Conservation (phyloP, 1,284 basidiomycete species). For the Apiotrichum brassicae region DNA sequence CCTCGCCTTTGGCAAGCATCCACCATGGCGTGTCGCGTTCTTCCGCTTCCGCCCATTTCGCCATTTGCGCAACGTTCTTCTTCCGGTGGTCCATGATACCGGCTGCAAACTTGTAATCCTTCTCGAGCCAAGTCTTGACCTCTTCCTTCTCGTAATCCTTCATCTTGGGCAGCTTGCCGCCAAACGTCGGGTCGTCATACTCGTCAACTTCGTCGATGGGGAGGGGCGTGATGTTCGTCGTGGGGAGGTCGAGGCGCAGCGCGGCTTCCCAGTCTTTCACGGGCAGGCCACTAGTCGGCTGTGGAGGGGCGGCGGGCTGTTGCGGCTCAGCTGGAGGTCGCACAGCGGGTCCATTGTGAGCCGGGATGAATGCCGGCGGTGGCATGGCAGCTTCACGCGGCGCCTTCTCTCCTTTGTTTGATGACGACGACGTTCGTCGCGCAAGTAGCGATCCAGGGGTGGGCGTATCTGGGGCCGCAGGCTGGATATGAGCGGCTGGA, state of each 20-base stretch:
- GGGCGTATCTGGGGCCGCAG: slow-evolving; percentile 11
- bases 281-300: slow-evolving; percentile 25
- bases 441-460: not conserved
- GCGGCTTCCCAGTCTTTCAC: slow-evolving; percentile 41
- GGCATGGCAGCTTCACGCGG: slow-evolving; percentile 25
- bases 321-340: slow-evolving; percentile 32
- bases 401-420: slow-evolving; percentile 2
- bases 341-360: not conserved
- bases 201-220: slow-evolving; percentile 51
- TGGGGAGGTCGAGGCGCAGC: slow-evolving; percentile 55
- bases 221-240: slow-evolving; percentile 61
- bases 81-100: slow-evolving; percentile 40
- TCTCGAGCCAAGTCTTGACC: slow-evolving; percentile 54
- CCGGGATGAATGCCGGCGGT: slow-evolving; percentile 37
- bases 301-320: slow-evolving; percentile 35
- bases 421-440: slow-evolving; percentile 10
- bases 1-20: slow-evolving; percentile 37
- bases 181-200: slow-evolving; percentile 48
- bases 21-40: slow-evolving; percentile 45
- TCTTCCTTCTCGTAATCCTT: slow-evolving; percentile 49
- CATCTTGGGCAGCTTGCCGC: slow-evolving; percentile 55
- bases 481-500: slow-evolving; percentile 21
- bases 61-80: slow-evolving; percentile 30
- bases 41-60: slow-evolving; percentile 49
- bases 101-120: slow-evolving; percentile 50